phyloP scores from a whole-genome alignment of 2,329 filamentous ascomycete genomes.

The Fusarium humuli region DNA sequence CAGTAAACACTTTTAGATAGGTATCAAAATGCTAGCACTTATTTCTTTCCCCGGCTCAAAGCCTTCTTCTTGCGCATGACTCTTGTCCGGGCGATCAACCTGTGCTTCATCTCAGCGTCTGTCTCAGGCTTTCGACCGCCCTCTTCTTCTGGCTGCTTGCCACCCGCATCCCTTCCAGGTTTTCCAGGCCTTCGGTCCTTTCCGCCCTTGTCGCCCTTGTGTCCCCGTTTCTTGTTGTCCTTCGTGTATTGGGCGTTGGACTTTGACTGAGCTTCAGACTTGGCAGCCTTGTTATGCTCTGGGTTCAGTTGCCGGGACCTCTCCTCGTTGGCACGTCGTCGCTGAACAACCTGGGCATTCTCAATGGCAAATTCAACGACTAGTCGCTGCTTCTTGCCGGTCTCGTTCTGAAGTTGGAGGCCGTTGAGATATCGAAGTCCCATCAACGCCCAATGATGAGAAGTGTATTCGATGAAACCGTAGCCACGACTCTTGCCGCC shows the following conservation, averaged over 20 bases:
- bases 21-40: conserved; percentile 32
- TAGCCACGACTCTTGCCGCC: conserved; percentile 92
- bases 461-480: conserved; percentile 96
- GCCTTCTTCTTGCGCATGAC: conserved; percentile 79
- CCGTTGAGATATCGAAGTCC: conserved; percentile 94
- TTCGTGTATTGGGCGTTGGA: conserved; percentile 35
- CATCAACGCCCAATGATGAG: conserved; percentile 94
- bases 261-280: conserved; percentile 27
- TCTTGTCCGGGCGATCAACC: conserved; percentile 87
- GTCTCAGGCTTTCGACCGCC: conserved; percentile 52
- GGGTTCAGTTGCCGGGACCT: conserved; percentile 48
- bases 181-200: conserved; percentile 14
- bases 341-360: conserved; percentile 93
- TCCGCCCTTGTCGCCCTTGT: conserved; percentile 33
- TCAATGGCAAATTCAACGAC: conserved; percentile 99
- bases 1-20: conserved; percentile 31
- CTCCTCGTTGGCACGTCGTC: conserved; percentile 64
- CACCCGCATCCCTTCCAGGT: conserved; percentile 1
- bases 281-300: conserved; percentile 37
- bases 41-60: conserved; percentile 51
- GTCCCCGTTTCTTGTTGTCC: conserved; percentile 36
- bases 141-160: conserved; percentile 21
- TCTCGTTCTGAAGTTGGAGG: conserved; percentile 66
- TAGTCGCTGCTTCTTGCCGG: conserved; percentile 86
- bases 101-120: conserved; percentile 66